phyloP scores from a whole-genome alignment of 2,329 filamentous ascomycete species.

The Exophiala spinifera region DNA sequence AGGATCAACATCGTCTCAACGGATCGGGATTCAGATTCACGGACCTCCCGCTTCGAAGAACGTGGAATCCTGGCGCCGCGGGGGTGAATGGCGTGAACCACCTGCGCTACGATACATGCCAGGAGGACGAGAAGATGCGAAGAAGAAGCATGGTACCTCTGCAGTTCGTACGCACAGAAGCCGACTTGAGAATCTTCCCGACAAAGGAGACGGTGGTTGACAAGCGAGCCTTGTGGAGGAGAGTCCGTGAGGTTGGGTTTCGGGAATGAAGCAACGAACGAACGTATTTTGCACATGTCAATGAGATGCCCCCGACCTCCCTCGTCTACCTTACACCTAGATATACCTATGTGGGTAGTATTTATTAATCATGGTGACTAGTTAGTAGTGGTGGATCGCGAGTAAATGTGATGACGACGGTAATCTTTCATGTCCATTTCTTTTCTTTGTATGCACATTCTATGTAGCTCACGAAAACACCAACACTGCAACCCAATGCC shows the following conservation, averaged over 20 bases:
- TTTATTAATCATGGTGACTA: too few species aligned
- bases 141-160: slow-evolving; percentile 36
- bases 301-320: too few species aligned
- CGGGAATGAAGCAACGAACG: slow-evolving; percentile 30
- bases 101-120: slow-evolving; percentile 33
- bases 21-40: neutral
- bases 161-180: slow-evolving; percentile 60
- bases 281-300: too few species aligned
- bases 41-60: slow-evolving; percentile 3
- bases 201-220: slow-evolving; percentile 53
- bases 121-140: neutral
- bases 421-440: too few species aligned
- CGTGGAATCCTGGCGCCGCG: slow-evolving; percentile 17
- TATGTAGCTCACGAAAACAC: too few species aligned
- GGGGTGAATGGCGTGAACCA: slow-evolving; percentile 46
- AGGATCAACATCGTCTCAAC: too few species aligned
- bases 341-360: too few species aligned
- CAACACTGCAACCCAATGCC: too few species aligned
- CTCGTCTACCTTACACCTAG: too few species aligned
- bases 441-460: too few species aligned
- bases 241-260: slow-evolving; percentile 40
- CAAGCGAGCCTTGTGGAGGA: slow-evolving; percentile 52
- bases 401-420: too few species aligned
- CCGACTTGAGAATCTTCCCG: slow-evolving; percentile 60
- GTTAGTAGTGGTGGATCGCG: too few species aligned